Evolutionary conservation across 2,329 filamentous ascomycete genomes (phyloP), one percentile per base, ranked within the genome.

Genomic region (Fusarium austroafricanum): DNA sequence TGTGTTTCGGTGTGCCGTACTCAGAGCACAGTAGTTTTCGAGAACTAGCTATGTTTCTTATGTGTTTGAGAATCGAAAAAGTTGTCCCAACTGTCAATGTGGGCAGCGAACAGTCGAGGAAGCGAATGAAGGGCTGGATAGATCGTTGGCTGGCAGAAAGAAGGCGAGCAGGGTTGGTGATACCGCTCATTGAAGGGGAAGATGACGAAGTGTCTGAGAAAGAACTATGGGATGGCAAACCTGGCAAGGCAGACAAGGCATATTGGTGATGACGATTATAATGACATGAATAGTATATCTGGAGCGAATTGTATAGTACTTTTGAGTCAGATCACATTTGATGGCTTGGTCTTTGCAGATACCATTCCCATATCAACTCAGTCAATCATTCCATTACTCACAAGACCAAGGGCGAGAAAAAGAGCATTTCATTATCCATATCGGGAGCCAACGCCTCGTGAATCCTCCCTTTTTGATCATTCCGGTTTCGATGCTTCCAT

Each of bases 21-120:
- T 94, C 91, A 51, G 96, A 99, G 81, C 96, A 99, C 78, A 96
- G 92, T 77, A 96, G 92, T 65, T 99, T 99, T 76, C 86, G 95
- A 39, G 96, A 99, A 82, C 79, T 99, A 75, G 95, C 93, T 1
- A 90, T 98, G 86, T 99, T 99, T 76, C 88, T 95, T 71, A 96
- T 96, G 84, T 88, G 90, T 20, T 77, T 99, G 77, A 83, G 92
- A 57, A 96, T 99, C 68, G 94, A 95, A 67, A 92, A 90, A 79
- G 87, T 99, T 9, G 91, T 99, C 17, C 96, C 96, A 0, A 99
- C 96, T 0, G 96, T 99, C 5, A 98, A 99, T 58, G 86, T 90
- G 1, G 88, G 87, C 3, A 89, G 84, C 73, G 87, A 89, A 61
- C 77, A 80, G 54, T 82, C 83, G 4, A 78, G 88, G 49, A 83